Evolutionary conservation across 1,284 basidiomycete species (phyloP).

Genomic region (Laetiporus sulphureus): DNA sequence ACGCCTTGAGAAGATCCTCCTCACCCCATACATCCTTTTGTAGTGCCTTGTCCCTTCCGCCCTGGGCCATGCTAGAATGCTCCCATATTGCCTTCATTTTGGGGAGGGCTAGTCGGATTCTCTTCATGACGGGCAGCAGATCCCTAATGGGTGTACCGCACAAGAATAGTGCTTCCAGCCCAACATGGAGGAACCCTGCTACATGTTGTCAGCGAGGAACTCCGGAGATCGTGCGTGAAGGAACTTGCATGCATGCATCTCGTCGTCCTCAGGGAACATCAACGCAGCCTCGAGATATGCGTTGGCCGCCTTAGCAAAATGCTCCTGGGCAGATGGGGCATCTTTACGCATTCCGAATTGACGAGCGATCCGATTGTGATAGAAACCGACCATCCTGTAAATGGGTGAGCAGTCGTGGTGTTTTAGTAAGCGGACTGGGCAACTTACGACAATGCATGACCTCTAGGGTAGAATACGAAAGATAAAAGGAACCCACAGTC

Average conservation of each 20-base stretch:
- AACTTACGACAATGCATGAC: conserved; percentile 30
- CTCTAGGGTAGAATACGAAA: conserved; percentile 32
- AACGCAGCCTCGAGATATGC: conserved; percentile 25
- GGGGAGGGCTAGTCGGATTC: conserved; percentile 14
- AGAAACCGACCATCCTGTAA: conserved; percentile 28
- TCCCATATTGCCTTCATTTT: conserved; percentile 22
- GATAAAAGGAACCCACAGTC: conserved; percentile 25
- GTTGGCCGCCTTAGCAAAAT: conserved; percentile 14
- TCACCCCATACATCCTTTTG: conserved; percentile 4
- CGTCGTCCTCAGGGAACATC: conserved; percentile 28
- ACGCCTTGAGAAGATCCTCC: conserved; percentile 1
- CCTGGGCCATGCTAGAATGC: conserved; percentile 12
- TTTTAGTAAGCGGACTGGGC: background rate
- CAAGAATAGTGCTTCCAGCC: conserved; percentile 9
- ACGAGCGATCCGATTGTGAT: conserved; percentile 20
- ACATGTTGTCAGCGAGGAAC: too few relatives aligned
- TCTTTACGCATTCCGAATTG: background rate
- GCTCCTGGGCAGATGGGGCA: conserved; percentile 3
- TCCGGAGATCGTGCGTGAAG: too few relatives aligned
- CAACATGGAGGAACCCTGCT: conserved; percentile 12
- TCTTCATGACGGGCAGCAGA: conserved; percentile 9
- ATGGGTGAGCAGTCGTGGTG: background rate
- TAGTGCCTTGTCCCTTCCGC: conserved; percentile 1
- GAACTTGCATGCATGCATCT: conserved; percentile 22
- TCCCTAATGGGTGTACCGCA: conserved; percentile 7